Evolutionary conservation across 495 filamentous ascomycete species (phyloP).

Genomic region (Neurospora terricola): DNA sequence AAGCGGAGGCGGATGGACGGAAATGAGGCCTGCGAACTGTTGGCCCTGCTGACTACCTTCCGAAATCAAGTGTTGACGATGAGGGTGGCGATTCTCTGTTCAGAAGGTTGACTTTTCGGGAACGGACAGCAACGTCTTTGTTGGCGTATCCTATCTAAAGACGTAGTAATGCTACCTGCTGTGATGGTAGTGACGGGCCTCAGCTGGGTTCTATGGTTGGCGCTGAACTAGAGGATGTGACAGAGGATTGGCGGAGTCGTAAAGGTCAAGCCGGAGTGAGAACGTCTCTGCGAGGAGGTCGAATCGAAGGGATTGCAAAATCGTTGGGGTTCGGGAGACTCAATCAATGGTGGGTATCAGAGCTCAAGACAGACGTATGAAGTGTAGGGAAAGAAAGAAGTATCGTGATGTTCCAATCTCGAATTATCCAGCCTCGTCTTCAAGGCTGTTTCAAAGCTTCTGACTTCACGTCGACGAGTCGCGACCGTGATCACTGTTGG

Average conservation of each 20-base stretch:
- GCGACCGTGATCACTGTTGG: not conserved
- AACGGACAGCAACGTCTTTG: not conserved
- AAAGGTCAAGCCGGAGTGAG: not conserved
- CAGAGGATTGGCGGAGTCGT: not conserved
- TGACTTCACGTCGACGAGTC: not conserved
- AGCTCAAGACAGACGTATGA: not conserved
- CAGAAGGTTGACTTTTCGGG: not conserved
- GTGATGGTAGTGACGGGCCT: not conserved
- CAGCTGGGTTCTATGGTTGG: not conserved
- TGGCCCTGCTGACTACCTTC: not conserved
- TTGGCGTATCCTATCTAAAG: not conserved
- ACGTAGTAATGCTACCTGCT: not conserved
- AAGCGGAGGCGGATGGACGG: not conserved
- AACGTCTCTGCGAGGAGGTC: not conserved
- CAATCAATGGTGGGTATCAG: not conserved
- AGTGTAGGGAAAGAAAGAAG: not conserved
- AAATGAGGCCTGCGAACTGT: not conserved
- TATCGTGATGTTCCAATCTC: not conserved
- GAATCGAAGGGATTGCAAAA: not conserved
- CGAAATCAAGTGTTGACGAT: not conserved
- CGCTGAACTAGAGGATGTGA: not conserved
- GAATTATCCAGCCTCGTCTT: slow-evolving; percentile 1
- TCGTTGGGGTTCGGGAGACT: not conserved
- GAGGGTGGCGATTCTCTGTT: not conserved
- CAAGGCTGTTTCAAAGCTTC: slow-evolving; percentile 7